phyloP scores from a whole-genome alignment of 352 stramenopile genomes.

The Phytophthora crassamura region DNA sequence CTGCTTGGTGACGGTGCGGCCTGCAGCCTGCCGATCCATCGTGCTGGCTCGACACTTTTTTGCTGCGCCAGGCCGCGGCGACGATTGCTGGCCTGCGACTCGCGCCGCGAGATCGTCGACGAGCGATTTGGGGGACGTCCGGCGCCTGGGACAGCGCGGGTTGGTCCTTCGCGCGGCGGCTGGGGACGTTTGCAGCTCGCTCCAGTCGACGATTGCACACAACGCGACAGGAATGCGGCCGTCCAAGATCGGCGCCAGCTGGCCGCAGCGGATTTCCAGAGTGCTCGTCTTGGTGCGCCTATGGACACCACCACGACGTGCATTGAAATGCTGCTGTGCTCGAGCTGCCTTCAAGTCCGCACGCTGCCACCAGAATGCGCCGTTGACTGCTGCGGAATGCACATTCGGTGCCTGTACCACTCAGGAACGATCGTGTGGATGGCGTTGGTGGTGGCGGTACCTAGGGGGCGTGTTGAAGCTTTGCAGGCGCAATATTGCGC shows the following conservation, averaged over 20 bases:
- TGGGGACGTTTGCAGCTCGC: conserved; percentile 25
- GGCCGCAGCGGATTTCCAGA: not conserved
- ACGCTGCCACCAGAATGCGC: conserved; percentile 3
- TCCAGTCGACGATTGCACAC: conserved; percentile 17
- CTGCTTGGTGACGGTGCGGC: conserved; percentile 19
- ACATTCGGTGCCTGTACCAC: too few relatives aligned
- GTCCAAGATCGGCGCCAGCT: conserved; percentile 8
- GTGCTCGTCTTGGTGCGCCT: not conserved
- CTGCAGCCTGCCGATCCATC: not conserved
- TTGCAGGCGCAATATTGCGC: too few relatives aligned
- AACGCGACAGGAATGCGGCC: not conserved
- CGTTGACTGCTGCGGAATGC: conserved; percentile 1
- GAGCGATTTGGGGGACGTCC: conserved; percentile 11
- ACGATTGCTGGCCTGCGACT: conserved; percentile 28
- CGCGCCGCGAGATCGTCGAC: not conserved
- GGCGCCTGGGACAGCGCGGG: conserved; percentile 10
- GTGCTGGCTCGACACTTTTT: too few relatives aligned
- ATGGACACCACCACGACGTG: not conserved
- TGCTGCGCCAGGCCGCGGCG: not conserved
- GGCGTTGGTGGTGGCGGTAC: too few relatives aligned
- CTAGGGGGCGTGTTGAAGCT: too few relatives aligned
- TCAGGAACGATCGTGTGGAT: too few relatives aligned
- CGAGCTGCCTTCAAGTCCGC: conserved; percentile 1
- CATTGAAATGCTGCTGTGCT: conserved; percentile 5
- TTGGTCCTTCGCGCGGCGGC: conserved; percentile 17